Conservation (phyloP, 148 eudicot genomes). For the Amaranthus palmeri region DNA sequence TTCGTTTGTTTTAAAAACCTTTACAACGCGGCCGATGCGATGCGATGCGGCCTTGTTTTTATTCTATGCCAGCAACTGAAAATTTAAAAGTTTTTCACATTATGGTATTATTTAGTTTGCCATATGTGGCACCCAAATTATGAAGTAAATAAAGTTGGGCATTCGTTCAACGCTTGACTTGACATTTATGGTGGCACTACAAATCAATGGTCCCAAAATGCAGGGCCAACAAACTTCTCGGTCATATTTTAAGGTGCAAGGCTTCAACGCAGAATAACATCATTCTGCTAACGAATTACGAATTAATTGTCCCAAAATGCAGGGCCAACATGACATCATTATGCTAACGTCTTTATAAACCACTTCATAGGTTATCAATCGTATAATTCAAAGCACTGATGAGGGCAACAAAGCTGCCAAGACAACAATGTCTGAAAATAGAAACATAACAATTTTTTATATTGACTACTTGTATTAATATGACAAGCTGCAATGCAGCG, state of each 20-base stretch:
- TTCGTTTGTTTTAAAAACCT: no score
- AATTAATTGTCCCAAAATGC: background rate
- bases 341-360: background rate
- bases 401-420: background rate
- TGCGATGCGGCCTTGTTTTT: no score
- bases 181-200: constrained; percentile 1
- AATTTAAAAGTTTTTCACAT: background rate
- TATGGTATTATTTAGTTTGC: background rate
- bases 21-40: no score
- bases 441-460: background rate
- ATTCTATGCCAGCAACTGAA: background rate
- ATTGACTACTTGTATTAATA: background rate
- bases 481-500: background rate
- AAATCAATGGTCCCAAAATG: background rate
- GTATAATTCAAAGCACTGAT: background rate
- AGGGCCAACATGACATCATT: constrained; percentile 5
- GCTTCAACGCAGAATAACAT: background rate
- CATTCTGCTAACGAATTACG: constrained; percentile 1
- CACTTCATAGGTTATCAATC: background rate
- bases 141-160: background rate
- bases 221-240: background rate
- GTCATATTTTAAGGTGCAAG: background rate
- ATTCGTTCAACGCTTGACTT: background rate
- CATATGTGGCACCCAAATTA: background rate
- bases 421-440: background rate